These are phyloP conservation scores for Quillaja saponaria DNA, from an alignment of 306 rosid genomes.

Conservation along the genomic window DNA sequence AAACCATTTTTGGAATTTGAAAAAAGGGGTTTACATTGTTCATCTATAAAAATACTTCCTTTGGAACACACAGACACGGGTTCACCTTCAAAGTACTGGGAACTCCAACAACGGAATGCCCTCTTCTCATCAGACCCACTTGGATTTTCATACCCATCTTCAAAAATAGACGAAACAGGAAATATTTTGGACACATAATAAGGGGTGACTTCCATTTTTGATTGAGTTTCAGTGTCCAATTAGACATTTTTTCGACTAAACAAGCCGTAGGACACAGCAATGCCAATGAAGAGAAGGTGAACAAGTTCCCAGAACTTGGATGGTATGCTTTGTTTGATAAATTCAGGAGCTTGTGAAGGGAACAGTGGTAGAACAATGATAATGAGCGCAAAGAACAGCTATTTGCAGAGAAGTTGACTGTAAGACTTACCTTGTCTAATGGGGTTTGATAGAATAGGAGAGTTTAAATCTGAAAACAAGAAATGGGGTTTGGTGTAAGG, in stretches of 20 bases:
- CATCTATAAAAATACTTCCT: conserved; percentile 46
- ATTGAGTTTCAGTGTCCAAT: conserved; percentile 31
- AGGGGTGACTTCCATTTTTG: conserved; percentile 41
- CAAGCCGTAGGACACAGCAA: conserved; percentile 81
- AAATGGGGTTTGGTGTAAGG: conserved; percentile 51
- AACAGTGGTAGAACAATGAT: conserved; percentile 57
- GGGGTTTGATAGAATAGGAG: conserved; percentile 44
- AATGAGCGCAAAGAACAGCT: conserved; percentile 46
- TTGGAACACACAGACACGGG: conserved; percentile 14
- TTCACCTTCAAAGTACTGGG: conserved; percentile 45
- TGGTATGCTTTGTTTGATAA: conserved; percentile 54
- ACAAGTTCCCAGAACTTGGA: conserved; percentile 81
- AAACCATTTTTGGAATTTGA: conserved; percentile 27
- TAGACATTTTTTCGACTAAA: conserved; percentile 68
- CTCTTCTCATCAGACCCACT: conserved; percentile 52
- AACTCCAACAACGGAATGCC: conserved; percentile 41
- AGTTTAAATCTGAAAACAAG: conserved; percentile 34
- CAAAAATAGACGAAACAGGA: conserved; percentile 53
- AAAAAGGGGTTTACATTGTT: conserved; percentile 47
- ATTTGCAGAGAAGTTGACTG: conserved; percentile 50
- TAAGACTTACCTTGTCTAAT: conserved; percentile 53
- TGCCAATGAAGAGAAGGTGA: conserved; percentile 76
- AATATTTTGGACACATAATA: conserved; percentile 66
- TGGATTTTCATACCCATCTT: conserved; percentile 49
- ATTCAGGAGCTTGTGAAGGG: conserved; percentile 92